Base-by-base conservation (phyloP, 1,139 yeast species). In the Suhomyces bokatorum region DNA sequence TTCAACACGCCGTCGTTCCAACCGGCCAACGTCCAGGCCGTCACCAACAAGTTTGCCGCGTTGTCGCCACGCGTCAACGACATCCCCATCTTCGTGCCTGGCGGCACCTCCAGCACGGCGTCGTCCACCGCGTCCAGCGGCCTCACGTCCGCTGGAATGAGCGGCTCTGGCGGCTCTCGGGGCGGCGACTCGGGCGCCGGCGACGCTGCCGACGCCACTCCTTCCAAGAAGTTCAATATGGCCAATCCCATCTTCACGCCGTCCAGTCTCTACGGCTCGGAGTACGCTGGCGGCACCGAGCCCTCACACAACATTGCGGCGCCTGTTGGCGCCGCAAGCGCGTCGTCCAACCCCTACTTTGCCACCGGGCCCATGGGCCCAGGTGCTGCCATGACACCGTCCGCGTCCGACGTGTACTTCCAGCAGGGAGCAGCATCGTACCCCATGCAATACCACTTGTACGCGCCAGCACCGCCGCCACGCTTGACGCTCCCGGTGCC, bases 381-480 rank as follows among this genome's bases (percentile, higher is more conserved):
- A 20, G 40, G 40, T 2, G 6, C 35, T 3, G 36, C 41, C 14
- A 37, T 38, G 42, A 38, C 44, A 2, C 51, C 57, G 6, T 49
- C 47, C 26, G 55, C 59, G 14, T 45, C 48, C 7, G 60, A 55
- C 36, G 52, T 58, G 52, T 63, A 52, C 44, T 59, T 47, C 38
- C 59, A 55, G 37, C 60, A 55, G 22, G 60, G 48, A 24, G 51
- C 60, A 16, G 46, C 59, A 5, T 55, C 66, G 38, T 85, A 73
- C 54, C 93, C 96, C 1, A 69, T 89, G 40, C 93, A 90, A 57
- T 87, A 88, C 59, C 97, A 91, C 64, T 67, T 90, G 39, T 91
- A 91, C 64, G 95, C 97, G 0, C 97, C 98, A 1, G 79, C 81
- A 15, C 88, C 96, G 3, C 95, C 95, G 4, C 91, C 91, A 24